A percentile compares a stretch with the other conserved stretches of the same genome.
Conservation (phyloP, 2,329 filamentous ascomycete species). For the Lasiodiplodia citricola region DNA sequence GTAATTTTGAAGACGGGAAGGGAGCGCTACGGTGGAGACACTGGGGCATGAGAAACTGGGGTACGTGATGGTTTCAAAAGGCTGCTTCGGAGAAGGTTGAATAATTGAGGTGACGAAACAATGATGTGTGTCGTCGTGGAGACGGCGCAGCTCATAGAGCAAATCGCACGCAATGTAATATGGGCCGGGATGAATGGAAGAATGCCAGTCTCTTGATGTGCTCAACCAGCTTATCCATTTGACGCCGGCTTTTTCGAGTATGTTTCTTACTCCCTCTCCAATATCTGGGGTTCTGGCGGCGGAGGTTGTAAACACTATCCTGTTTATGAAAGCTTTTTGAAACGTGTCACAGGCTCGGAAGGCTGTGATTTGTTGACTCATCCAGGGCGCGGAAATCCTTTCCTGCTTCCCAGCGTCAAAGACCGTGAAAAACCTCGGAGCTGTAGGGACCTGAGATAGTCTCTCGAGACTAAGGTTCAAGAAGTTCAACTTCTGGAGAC, state of each 20-base stretch:
- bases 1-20: not conserved
- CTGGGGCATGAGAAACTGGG: not conserved
- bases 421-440: not conserved
- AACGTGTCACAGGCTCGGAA: not conserved
- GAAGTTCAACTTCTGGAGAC: not conserved
- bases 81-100: too few species aligned
- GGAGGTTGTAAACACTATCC: not conserved
- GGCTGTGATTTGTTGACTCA: not conserved
- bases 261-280: not conserved
- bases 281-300: not conserved
- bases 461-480: not conserved
- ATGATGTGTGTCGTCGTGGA: not conserved
- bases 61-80: not conserved
- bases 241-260: not conserved
- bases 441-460: not conserved
- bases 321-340: not conserved
- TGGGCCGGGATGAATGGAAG: not conserved
- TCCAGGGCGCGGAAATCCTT: not conserved
- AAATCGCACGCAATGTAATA: too few species aligned
- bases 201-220: too few species aligned
- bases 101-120: not conserved
- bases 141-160: not conserved
- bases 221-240: not conserved
- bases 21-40: not conserved
- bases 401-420: not conserved